These are phyloP conservation scores for Polygonum maritimum DNA, from an alignment of 148 eudicot species.

Conservation along the genomic window DNA sequence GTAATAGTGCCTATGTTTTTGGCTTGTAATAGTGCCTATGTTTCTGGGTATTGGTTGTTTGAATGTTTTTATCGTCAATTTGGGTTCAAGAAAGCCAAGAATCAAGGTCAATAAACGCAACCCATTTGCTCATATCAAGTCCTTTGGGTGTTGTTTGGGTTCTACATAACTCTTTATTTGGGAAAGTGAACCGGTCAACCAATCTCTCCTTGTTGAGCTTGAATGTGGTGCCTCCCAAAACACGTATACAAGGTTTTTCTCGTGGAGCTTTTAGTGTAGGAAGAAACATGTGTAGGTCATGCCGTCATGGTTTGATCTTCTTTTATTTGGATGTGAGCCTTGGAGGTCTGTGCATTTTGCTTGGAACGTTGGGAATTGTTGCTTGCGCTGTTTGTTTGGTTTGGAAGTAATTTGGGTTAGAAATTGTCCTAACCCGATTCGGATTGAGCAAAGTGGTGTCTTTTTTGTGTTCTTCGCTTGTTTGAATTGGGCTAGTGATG, in stretches of 20 bases:
- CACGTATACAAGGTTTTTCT: neutral
- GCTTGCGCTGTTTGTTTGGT: conserved; percentile 2
- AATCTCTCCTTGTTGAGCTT: conserved; percentile 4
- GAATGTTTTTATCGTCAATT: conserved; percentile 8
- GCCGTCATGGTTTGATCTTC: conserved; percentile 5
- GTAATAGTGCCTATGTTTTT: no score
- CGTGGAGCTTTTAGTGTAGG: neutral
- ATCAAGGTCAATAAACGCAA: conserved; percentile 9
- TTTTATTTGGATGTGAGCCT: neutral
- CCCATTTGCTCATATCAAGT: conserved; percentile 6
- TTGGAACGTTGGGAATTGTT: conserved; percentile 5
- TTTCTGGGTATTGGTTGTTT: neutral
- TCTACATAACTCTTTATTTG: neutral
- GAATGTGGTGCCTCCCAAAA: conserved; percentile 1
- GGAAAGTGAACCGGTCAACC: conserved; percentile 4
- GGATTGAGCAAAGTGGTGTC: neutral
- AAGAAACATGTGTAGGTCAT: conserved; percentile 5
- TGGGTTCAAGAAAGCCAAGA: conserved; percentile 4
- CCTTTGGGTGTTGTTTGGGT: conserved; percentile 2
- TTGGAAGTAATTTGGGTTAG: neutral
- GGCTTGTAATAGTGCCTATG: neutral
- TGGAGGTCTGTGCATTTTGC: neutral
- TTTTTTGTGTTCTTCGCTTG: neutral
- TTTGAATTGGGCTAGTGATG: conserved; percentile 4
- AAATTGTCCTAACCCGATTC: neutral